Conservation (phyloP, 2,329 filamentous ascomycete genomes). For the Chrysoporthe austroafricana region DNA sequence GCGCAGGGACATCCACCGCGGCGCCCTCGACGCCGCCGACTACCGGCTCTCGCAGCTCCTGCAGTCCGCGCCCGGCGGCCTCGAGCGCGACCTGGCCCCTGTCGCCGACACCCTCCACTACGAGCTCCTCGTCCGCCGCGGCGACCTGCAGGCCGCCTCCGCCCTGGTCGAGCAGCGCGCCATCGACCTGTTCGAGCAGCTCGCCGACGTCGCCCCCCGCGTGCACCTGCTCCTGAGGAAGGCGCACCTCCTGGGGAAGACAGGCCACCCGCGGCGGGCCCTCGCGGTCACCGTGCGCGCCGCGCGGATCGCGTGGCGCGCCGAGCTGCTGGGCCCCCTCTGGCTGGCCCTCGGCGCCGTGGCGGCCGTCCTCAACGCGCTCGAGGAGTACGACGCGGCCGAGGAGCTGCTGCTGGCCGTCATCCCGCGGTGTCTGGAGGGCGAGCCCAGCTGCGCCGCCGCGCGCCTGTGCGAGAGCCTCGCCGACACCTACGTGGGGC, state of each 20-base stretch:
- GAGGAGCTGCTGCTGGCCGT: conserved; percentile 67
- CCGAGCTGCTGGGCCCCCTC: conserved; percentile 68
- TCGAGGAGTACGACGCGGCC: conserved; percentile 73
- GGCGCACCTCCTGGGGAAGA: conserved; percentile 68
- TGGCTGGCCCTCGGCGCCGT: conserved; percentile 74
- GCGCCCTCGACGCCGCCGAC: conserved; percentile 56
- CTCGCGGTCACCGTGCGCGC: conserved; percentile 80
- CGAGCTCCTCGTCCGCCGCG: conserved; percentile 53
- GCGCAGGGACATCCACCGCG: conserved; percentile 62
- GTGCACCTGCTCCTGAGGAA: conserved; percentile 75
- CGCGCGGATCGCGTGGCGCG: conserved; percentile 72
- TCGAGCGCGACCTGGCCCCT: conserved; percentile 57
- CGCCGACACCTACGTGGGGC: conserved; percentile 74
- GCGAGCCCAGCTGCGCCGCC: conserved; percentile 62
- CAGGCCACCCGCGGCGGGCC: conserved; percentile 71
- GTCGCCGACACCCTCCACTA: conserved; percentile 56
- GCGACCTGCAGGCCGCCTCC: conserved; percentile 53
- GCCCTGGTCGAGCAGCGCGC: conserved; percentile 52
- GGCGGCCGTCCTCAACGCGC: conserved; percentile 67
- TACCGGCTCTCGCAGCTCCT: conserved; percentile 55
- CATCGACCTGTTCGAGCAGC: conserved; percentile 47
- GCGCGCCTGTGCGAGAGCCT: conserved; percentile 72
- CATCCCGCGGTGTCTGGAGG: conserved; percentile 78
- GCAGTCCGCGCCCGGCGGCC: conserved; percentile 54
- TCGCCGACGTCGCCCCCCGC: conserved; percentile 63